Conservation (phyloP, 805 yeast genomes). For the Lachancea nothofagi region DNA sequence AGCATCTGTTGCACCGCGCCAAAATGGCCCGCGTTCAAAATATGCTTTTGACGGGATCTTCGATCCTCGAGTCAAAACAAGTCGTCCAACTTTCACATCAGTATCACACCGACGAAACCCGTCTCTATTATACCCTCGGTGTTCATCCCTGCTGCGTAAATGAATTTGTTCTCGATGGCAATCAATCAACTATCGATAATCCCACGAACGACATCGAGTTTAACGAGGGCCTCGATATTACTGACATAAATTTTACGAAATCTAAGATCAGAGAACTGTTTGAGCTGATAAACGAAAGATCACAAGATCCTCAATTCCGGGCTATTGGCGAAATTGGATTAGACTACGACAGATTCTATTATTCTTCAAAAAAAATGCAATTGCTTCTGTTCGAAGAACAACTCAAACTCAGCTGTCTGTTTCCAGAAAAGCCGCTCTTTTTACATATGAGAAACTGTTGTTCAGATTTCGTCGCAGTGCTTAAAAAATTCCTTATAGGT, state of each 20-base stretch:
- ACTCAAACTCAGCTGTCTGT: constrained; percentile 45
- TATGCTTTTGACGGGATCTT: constrained; percentile 81
- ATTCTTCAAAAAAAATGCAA: constrained; percentile 66
- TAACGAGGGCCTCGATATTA: constrained; percentile 16
- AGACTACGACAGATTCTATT: constrained; percentile 86
- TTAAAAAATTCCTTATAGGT: constrained; percentile 55
- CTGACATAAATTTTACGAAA: constrained; percentile 12
- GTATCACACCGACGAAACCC: constrained; percentile 18
- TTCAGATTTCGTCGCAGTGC: constrained; percentile 63
- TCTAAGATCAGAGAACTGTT: constrained; percentile 37
- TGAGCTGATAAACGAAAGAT: constrained; percentile 42
- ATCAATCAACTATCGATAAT: constrained; percentile 27
- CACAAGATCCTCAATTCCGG: constrained; percentile 47
- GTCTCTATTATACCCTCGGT: constrained; percentile 70
- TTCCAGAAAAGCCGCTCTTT: constrained; percentile 67
- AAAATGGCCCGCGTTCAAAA: constrained; percentile 54
- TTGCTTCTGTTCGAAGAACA: constrained; percentile 63
- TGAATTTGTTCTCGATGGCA: constrained; percentile 39
- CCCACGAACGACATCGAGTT: constrained; percentile 23
- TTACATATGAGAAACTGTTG: constrained; percentile 86
- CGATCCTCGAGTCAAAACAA: constrained; percentile 56
- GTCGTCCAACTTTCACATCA: constrained; percentile 51
- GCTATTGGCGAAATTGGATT: constrained; percentile 96
- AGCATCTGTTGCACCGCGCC: constrained; percentile 62
- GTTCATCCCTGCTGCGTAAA: constrained; percentile 90